These are phyloP conservation scores for Pseudonitzschia delicatissima DNA, from an alignment of 108 stramenopile genomes.

Conservation along the genomic window DNA sequence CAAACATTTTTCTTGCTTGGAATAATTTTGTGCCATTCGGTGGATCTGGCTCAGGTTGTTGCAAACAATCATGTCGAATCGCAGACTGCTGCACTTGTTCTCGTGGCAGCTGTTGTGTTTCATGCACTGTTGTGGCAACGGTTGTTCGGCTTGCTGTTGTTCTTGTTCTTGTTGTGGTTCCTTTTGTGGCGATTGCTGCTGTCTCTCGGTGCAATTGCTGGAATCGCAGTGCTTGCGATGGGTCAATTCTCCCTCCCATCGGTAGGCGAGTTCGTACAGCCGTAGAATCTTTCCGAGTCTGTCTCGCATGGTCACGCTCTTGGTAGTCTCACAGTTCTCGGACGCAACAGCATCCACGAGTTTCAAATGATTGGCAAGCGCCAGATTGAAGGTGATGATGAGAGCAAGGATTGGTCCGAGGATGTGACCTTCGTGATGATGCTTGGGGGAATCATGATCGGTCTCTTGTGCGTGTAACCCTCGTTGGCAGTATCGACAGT, in stretches of 20 bases:
- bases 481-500: background rate
- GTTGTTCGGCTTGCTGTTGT: background rate
- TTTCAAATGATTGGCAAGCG: conserved; percentile 22
- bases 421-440: conserved; percentile 1
- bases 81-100: background rate
- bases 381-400: conserved; percentile 19
- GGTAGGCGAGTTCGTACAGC: conserved; percentile 28
- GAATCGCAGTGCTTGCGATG: background rate
- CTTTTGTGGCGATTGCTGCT: background rate
- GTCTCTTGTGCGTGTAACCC: conserved; percentile 3
- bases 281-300: background rate
- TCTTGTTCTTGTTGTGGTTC: background rate
- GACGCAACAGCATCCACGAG: background rate
- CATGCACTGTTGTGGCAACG: background rate
- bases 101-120: background rate
- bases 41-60: conserved; percentile 38
- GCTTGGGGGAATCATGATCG: conserved; percentile 12
- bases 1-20: conserved; percentile 18
- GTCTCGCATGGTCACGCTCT: background rate
- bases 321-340: background rate
- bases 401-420: conserved; percentile 13
- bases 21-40: conserved; percentile 5
- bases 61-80: conserved; percentile 29
- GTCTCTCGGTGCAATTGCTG: background rate
- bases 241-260: conserved; percentile 9